Evolutionary conservation across 768 basidiomycete genomes (phyloP).

Genomic region (Trametes villosa): DNA sequence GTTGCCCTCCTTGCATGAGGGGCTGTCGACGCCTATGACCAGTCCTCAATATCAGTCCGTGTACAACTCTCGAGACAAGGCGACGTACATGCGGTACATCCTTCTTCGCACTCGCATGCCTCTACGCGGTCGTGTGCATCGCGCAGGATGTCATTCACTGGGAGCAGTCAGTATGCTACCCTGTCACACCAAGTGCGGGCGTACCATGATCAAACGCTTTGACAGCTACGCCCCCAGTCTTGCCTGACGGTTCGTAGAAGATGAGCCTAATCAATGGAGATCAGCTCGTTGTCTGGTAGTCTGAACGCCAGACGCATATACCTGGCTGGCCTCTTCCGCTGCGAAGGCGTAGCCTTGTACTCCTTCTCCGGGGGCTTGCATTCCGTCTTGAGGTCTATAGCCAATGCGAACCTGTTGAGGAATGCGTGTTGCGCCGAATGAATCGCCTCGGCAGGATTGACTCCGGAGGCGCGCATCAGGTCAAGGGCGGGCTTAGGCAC

Average conservation of each 20-base stretch:
- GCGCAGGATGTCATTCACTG: constrained; percentile 59
- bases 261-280: constrained; percentile 57
- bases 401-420: constrained; percentile 74
- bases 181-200: constrained; percentile 13
- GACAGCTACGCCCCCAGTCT: constrained; percentile 70
- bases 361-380: constrained; percentile 84
- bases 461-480: constrained; percentile 54
- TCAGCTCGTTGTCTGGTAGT: background rate
- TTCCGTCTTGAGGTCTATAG: constrained; percentile 75
- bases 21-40: constrained; percentile 64
- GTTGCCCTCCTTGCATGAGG: constrained; percentile 71
- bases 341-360: constrained; percentile 54
- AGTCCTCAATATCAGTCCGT: background rate
- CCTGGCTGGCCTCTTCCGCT: constrained; percentile 73
- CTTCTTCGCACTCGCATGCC: constrained; percentile 66
- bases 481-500: constrained; percentile 58
- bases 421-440: constrained; percentile 87
- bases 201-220: constrained; percentile 85
- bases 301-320: constrained; percentile 26
- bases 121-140: constrained; percentile 63
- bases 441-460: constrained; percentile 78
- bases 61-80: background rate
- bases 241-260: constrained; percentile 76
- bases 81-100: constrained; percentile 69
- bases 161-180: background rate